Evolutionary conservation across 176 grass and related monocot species (phyloP).

Genomic region (Oryza punctata): DNA sequence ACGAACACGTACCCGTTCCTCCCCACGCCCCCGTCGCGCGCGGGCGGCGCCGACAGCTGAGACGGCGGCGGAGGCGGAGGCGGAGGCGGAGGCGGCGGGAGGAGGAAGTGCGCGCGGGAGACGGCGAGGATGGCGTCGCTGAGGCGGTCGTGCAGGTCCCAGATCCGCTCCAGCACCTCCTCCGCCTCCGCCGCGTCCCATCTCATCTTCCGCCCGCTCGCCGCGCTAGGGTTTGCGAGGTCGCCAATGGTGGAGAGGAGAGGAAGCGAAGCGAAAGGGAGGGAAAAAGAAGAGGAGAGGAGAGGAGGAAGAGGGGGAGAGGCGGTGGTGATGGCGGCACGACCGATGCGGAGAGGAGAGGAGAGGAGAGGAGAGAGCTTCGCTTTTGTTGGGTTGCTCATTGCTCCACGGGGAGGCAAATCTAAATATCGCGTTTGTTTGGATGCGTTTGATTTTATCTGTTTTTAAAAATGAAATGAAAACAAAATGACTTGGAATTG

Average conservation of each 20-base stretch:
- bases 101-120: conserved; percentile 52
- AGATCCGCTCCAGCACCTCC: conserved; percentile 61
- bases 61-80: conserved; percentile 1
- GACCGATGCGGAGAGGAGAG: conserved; percentile 14
- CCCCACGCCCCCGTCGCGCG: neutral
- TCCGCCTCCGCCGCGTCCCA: conserved; percentile 52
- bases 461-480: neutral
- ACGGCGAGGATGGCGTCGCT: conserved; percentile 62
- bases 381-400: neutral
- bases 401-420: neutral
- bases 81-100: neutral
- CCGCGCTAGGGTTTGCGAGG: neutral
- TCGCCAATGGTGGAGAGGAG: neutral
- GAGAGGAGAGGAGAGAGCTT: neutral
- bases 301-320: too few relatives aligned
- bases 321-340: conserved; percentile 10
- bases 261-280: neutral
- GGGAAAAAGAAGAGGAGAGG: neutral
- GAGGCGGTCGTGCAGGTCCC: conserved; percentile 70
- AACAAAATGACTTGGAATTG: neutral
- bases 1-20: conserved; percentile 62
- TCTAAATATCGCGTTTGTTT: neutral
- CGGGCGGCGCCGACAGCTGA: neutral
- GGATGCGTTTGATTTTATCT: neutral
- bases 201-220: conserved; percentile 20